Evolutionary conservation across 1,139 yeast species (phyloP), one percentile per base, ranked within the genome.

Genomic region (Debaryomyces robertsiae): DNA sequence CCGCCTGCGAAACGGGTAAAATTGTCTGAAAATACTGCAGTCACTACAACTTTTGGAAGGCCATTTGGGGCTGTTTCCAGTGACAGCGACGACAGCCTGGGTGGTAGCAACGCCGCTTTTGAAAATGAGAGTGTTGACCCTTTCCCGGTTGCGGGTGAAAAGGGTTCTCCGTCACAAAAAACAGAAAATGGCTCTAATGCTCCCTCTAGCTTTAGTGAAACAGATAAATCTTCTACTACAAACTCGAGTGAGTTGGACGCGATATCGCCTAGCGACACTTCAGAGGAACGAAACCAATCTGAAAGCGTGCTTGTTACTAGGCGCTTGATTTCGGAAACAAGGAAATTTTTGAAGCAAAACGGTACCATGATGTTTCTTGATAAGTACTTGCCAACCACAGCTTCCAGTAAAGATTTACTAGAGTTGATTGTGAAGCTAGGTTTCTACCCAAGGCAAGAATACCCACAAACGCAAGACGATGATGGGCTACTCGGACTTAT

Each of bases 301-400:
- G 19, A 38, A 9, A 30, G 28, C 9, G 24, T 13, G 13, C 22
- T 31, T 48, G 7, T 46, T 54, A 7, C 53, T 52, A 9, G 54
- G 49, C 22, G 23, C 17, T 35, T 48, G 3, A 55, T 67, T 13
- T 50, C 50, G 5, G 62, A 73, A 42, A 82, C 89, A 1, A 73
- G 93, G 44, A 66, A 69, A 42, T 81, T 57, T 50, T 61, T 89
- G 41, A 84, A 84, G 54, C 59, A 65, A n/a, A 60, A 77, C 44
- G 96, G 96, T 0, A 71, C 79, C 24, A 63, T 73, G 47, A 60
- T 64, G 45, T 84, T 86, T 50, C 61, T 88, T 40, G 78, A 77
- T 42, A 67, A 69, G 35, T 84, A 77, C 50, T 60, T 86, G 24
- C 87, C 91, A 0, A 70, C 75, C 1, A 75, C 77, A 2, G 80